Evolutionary conservation across 2,329 filamentous ascomycete genomes (phyloP).

Genomic region (Colletotrichum costaricense): DNA sequence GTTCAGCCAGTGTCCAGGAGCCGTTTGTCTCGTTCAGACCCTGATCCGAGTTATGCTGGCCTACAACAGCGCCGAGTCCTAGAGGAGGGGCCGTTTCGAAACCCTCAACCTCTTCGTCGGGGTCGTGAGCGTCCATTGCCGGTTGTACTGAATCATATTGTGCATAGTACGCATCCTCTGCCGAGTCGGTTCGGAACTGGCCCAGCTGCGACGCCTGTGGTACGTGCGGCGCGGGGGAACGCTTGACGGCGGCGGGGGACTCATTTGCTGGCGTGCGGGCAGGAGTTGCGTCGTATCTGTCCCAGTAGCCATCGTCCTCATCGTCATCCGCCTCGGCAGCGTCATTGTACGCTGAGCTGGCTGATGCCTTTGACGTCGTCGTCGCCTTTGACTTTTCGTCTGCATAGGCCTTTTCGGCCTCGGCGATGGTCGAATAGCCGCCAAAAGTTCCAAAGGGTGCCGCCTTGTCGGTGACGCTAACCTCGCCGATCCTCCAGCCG

Average conservation of each 20-base stretch:
- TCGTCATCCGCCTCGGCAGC: constrained; percentile 58
- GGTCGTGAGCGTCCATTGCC: constrained; percentile 83
- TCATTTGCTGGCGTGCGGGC: constrained; percentile 57
- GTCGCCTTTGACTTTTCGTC: constrained; percentile 44
- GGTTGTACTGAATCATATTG: constrained; percentile 84
- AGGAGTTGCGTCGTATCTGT: constrained; percentile 79
- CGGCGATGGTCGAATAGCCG: constrained; percentile 61
- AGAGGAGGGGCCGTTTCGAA: constrained; percentile 48
- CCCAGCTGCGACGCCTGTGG: constrained; percentile 38
- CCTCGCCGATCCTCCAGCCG: constrained; percentile 80
- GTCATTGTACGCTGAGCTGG: constrained; percentile 31
- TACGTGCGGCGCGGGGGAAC: constrained; percentile 68
- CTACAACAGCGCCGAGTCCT: constrained; percentile 39
- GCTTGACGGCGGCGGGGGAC: constrained; percentile 65
- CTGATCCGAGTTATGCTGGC: constrained; percentile 38
- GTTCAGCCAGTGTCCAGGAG: constrained; percentile 57
- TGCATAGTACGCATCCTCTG: constrained; percentile 80
- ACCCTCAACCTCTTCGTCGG: constrained; percentile 71
- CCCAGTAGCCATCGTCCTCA: constrained; percentile 85
- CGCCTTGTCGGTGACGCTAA: constrained; percentile 68
- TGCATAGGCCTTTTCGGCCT: constrained; percentile 70
- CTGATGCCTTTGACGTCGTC: constrained; percentile 29
- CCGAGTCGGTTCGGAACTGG: constrained; percentile 46
- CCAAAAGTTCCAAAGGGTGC: constrained; percentile 66
- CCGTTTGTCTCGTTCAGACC: constrained; percentile 51